Evolutionary conservation across 2,329 filamentous ascomycete species (phyloP), one percentile per base, ranked within the genome.

Genomic region (Xylariaceae sp.): DNA sequence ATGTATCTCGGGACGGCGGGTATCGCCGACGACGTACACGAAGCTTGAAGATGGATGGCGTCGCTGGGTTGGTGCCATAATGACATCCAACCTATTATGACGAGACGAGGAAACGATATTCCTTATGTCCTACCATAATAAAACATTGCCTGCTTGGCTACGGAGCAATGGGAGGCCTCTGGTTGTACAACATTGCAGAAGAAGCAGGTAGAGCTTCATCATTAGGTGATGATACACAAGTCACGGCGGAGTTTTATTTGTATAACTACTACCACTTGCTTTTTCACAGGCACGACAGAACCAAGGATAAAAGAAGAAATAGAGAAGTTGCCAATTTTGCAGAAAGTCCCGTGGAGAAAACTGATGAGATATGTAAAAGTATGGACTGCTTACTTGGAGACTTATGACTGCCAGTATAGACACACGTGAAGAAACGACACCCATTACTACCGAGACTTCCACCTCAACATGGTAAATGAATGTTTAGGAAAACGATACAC

Each of bases 401-500:
- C 38, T 35, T 12, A 21, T 21, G n/a, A 37, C 32, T 14, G 35
- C n/a, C n/a, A n/a, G n/a, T n/a, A n/a, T n/a, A n/a, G n/a, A n/a
- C n/a, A n/a, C n/a, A n/a, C n/a, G n/a, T n/a, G n/a, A n/a, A n/a
- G n/a, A n/a, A n/a, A n/a, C n/a, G n/a, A n/a, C n/a, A n/a, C n/a
- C n/a, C n/a, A n/a, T n/a, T n/a, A n/a, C n/a, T n/a, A n/a, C n/a
- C n/a, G n/a, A n/a, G n/a, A n/a, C 47, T 66, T 64, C 66, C 74
- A 77, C 41, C 75, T 71, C 56, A 90, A 62, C 65, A 90, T 67
- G 3, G 83, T 88, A 37, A 90, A 73, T 3, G 83, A 86, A 61
- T 85, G 79, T 69, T 82, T 88, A 1, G 74, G 71, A 64, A 91
- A 91, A 2, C 67, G 76, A 58, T 79, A 89, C 35, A 67, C 63